These are phyloP conservation scores for Pichia norvegensis DNA, from an alignment of 1,139 yeast genomes.

Conservation along the genomic window DNA sequence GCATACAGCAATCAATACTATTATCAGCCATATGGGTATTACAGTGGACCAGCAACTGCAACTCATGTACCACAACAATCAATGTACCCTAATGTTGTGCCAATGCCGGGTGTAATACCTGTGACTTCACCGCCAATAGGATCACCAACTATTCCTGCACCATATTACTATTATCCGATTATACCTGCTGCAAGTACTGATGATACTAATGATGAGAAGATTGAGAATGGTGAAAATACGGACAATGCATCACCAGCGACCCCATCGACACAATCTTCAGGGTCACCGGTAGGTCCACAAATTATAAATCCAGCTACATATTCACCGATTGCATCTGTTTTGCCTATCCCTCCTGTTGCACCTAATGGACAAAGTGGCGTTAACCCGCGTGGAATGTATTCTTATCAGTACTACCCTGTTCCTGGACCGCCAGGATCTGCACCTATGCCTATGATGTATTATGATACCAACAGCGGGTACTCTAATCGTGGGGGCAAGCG, in stretches of 20 bases:
- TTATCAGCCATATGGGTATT: slow-evolving; percentile 1
- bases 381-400: slow-evolving; percentile 5
- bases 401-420: slow-evolving; percentile 9
- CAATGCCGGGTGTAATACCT: background rate
- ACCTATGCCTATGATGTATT: slow-evolving; percentile 7
- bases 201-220: background rate
- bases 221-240: background rate
- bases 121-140: slow-evolving; percentile 1
- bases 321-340: background rate
- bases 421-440: background rate
- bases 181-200: slow-evolving; percentile 3
- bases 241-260: background rate
- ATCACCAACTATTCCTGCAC: slow-evolving; percentile 5
- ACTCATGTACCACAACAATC: background rate
- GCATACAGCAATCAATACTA: background rate
- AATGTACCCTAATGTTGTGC: background rate
- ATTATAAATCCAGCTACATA: background rate
- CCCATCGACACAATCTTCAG: background rate
- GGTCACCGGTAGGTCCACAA: background rate
- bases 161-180: slow-evolving; percentile 13
- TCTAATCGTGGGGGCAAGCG: background rate
- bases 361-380: background rate
- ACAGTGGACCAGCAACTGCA: background rate
- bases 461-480: slow-evolving; percentile 2
- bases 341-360: slow-evolving; percentile 1